Evolutionary conservation across 306 rosid species (phyloP).

Genomic region (Dryas alaskensis): DNA sequence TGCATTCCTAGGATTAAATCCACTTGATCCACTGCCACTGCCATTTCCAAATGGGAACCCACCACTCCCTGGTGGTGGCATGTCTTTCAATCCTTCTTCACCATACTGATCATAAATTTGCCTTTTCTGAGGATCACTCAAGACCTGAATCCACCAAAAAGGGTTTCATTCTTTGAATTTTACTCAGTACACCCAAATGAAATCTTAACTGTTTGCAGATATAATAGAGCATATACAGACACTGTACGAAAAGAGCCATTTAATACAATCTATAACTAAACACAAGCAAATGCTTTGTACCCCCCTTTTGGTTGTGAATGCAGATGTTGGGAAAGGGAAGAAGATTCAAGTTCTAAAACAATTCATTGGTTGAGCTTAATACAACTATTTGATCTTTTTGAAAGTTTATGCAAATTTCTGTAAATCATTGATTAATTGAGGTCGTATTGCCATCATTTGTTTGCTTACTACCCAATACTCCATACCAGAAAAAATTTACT

Average conservation of each 20-base stretch:
- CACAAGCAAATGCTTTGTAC: background rate
- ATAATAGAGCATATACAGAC: background rate
- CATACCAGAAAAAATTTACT: background rate
- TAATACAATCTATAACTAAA: conserved; percentile 5
- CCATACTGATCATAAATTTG: conserved; percentile 75
- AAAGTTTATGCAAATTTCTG: background rate
- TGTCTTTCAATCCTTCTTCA: conserved; percentile 88
- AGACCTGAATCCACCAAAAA: conserved; percentile 52
- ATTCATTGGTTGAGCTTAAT: background rate
- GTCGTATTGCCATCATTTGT: background rate
- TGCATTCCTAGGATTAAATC: conserved; percentile 83
- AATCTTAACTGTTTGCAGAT: background rate
- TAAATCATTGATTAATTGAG: background rate
- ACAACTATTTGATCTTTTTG: background rate
- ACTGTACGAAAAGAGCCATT: background rate
- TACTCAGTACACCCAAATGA: background rate
- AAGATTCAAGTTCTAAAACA: background rate
- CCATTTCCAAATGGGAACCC: conserved; percentile 42
- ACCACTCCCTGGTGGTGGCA: conserved; percentile 63
- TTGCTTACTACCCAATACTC: background rate
- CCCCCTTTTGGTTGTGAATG: background rate
- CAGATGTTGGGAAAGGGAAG: background rate
- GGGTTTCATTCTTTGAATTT: background rate
- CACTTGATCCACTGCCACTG: conserved; percentile 44
- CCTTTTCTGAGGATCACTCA: conserved; percentile 84